These are phyloP conservation scores for Phellopilus nigrolimitatus DNA, from an alignment of 1,284 basidiomycete genomes.

Conservation along the genomic window DNA sequence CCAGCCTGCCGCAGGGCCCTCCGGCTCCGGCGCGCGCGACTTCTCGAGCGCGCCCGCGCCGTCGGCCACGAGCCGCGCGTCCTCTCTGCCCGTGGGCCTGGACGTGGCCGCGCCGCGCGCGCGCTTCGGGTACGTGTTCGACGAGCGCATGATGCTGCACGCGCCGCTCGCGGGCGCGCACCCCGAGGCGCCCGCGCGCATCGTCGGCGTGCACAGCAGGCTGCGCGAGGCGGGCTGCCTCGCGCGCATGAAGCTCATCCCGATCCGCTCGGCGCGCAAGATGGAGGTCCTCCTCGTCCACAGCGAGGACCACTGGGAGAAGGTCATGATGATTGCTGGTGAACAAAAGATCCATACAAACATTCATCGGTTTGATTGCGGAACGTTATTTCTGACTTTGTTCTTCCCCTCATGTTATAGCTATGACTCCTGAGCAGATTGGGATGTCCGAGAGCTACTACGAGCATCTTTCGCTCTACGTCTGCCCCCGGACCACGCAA, in stretches of 20 bases:
- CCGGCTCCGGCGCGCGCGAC: neutral
- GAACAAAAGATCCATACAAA: slow-evolving; percentile 30
- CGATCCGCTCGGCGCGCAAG: slow-evolving; percentile 67
- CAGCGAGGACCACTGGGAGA: slow-evolving; percentile 86
- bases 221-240: slow-evolving; percentile 62
- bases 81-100: slow-evolving; percentile 8
- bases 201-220: slow-evolving; percentile 70
- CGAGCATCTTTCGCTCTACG: slow-evolving; percentile 87
- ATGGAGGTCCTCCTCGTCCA: slow-evolving; percentile 89
- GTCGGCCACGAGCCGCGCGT: neutral
- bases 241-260: slow-evolving; percentile 72
- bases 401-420: slow-evolving; percentile 36
- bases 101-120: neutral
- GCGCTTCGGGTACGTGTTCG: slow-evolving; percentile 79
- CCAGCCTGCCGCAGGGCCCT: slow-evolving; percentile 5
- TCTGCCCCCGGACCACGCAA: slow-evolving; percentile 80
- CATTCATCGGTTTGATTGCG: slow-evolving; percentile 14
- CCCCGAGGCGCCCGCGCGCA: slow-evolving; percentile 87
- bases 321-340: slow-evolving; percentile 77
- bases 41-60: neutral
- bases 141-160: slow-evolving; percentile 85
- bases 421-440: slow-evolving; percentile 69
- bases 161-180: slow-evolving; percentile 54
- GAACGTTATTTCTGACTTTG: neutral
- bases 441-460: slow-evolving; percentile 75